Evolutionary conservation across 2,329 filamentous ascomycete species (phyloP), one percentile per base, ranked within the genome.

Genomic region (Pseudogymnoascus destructans): DNA sequence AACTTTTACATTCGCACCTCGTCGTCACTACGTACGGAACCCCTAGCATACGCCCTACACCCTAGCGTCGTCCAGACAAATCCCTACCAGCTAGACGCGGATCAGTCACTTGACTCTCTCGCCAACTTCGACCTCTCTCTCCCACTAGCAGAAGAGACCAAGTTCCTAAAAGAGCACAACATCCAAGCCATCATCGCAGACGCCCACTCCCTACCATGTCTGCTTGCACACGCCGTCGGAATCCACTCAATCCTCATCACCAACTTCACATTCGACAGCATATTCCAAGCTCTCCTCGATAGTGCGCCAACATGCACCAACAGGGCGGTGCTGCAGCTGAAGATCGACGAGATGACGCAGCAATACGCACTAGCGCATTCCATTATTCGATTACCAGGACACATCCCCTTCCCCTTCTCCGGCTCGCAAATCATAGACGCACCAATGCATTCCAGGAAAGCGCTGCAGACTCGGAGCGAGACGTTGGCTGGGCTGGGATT

Each of bases 261-360:
- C 30, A 61, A 61, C 38, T 61, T 61, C 58, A 61, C 60, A 2
- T 61, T 61, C 27, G 60, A 61, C 57, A 61, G 60, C 38, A 61
- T 61, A 13, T 61, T 58, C 23, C 58, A 61, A 35, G 46, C 54
- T 7, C 33, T 61, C 27, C 35, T 61, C 25, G 60, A 61, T 23
- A 46, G 54, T 56, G 55, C 33, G 25, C 58, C 60, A 59, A 33
- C 42, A 33, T 58, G 17, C 32, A 30, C 25, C 1, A 33, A 60
- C 40, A 60, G 54, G 38, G 17, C 17, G 7, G 10, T 40, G 25
- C 46, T 52, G 1, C 56, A 58, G 30, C 54, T 36, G 21, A 62
- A 60, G 15, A 35, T 63, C 9, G 21, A 60, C 17, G 60, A 59
- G 42, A 62, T 63, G 59, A 49, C 59, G 35, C 33, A 36, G 15